Percentiles rank a stretch among this genome's conserved stretches.
Conservation (phyloP, 768 basidiomycete genomes). For the Russula sp. region DNA sequence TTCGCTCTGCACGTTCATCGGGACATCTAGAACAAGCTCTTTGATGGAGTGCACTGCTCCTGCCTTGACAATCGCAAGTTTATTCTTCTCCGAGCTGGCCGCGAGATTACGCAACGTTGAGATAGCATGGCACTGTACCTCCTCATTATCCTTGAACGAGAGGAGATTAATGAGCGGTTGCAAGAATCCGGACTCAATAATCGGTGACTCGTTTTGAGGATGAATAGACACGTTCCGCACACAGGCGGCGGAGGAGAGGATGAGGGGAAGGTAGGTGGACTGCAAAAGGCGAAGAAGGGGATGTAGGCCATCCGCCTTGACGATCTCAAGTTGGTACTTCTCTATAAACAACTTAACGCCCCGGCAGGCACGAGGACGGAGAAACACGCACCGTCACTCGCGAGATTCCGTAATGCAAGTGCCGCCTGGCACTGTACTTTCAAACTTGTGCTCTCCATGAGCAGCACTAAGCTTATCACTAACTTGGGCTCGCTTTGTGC, state of each 20-base stretch:
- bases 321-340: constrained; percentile 98
- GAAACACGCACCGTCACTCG: constrained; percentile 75
- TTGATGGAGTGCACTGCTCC: constrained; percentile 97
- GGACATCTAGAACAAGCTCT: constrained; percentile 90
- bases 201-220: constrained; percentile 96
- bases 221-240: constrained; percentile 99
- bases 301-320: constrained; percentile 88
- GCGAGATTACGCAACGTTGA: constrained; percentile 95
- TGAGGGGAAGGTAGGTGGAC: constrained; percentile 95
- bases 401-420: constrained; percentile 90
- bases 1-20: constrained; percentile 96
- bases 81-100: constrained; percentile 97
- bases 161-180: constrained; percentile 93
- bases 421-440: constrained; percentile 99
- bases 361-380: neutral
- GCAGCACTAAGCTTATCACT: constrained; percentile 83
- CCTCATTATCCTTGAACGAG: constrained; percentile 98
- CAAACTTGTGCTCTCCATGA: constrained; percentile 96
- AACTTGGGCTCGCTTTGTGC: constrained; percentile 92
- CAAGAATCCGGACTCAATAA: constrained; percentile 97
- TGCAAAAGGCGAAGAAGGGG: constrained; percentile 91
- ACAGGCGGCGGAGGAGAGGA: constrained; percentile 96
- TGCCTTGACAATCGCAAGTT: constrained; percentile 94
- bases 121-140: constrained; percentile 99
- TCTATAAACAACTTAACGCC: constrained; percentile 43